These are phyloP conservation scores for Hevea brasiliensis DNA, from an alignment of 345 rosid species.

Conservation along the genomic window DNA sequence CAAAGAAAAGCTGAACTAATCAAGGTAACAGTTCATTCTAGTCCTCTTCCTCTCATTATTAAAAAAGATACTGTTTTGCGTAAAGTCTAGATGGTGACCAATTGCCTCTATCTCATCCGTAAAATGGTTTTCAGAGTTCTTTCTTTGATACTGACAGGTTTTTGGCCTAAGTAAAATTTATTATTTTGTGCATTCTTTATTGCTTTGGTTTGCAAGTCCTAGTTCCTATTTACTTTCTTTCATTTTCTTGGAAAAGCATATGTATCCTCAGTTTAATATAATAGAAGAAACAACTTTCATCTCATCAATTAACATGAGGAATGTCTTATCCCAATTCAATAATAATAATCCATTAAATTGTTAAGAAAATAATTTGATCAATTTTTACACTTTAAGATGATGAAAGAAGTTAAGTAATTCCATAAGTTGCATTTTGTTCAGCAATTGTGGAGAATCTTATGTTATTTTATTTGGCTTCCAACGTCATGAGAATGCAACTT, in stretches of 20 bases:
- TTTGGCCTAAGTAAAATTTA: too few relatives aligned
- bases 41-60: neutral
- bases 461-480: neutral
- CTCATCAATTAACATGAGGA: neutral
- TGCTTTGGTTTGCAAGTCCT: neutral
- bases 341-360: neutral
- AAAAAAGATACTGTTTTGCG: neutral
- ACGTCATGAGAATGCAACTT: neutral
- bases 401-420: neutral
- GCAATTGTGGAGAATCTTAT: neutral
- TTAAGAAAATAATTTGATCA: neutral
- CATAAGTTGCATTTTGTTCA: neutral
- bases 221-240: neutral
- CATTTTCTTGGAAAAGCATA: neutral
- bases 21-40: conserved; percentile 56
- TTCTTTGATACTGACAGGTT: too few relatives aligned
- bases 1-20: conserved; percentile 80
- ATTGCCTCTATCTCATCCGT: neutral
- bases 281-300: neutral
- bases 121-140: too few relatives aligned
- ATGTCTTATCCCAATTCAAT: neutral
- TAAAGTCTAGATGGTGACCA: neutral
- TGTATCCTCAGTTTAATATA: neutral
- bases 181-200: too few relatives aligned
- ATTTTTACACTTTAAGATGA: neutral